phyloP scores from a whole-genome alignment of 345 rosid species.

The Hibiscus trionum region DNA sequence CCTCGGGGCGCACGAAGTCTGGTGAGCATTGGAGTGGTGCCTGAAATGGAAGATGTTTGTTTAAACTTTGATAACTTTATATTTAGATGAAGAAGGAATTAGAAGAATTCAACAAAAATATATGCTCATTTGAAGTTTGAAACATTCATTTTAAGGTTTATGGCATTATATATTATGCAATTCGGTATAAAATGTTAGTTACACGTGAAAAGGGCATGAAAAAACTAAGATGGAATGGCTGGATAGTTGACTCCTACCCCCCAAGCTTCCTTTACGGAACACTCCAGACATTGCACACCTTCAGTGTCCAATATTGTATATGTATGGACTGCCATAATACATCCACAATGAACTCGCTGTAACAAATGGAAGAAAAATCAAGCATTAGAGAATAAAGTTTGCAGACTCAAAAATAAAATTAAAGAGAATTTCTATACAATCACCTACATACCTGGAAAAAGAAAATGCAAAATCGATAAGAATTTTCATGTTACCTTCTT shows the following conservation, averaged over 20 bases:
- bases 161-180: neutral
- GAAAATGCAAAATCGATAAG: neutral
- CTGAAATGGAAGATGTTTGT: constrained; percentile 8
- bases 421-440: neutral
- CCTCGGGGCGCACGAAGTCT: neutral
- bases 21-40: neutral
- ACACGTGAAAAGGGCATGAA: neutral
- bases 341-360: neutral
- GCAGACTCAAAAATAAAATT: neutral
- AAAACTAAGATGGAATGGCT: neutral
- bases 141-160: neutral
- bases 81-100: neutral
- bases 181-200: neutral
- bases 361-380: neutral
- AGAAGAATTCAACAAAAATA: neutral
- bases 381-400: neutral
- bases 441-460: neutral
- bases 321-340: neutral
- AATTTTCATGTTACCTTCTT: constrained; percentile 9
- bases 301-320: neutral
- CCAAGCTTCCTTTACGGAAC: neutral
- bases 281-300: constrained; percentile 3
- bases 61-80: neutral
- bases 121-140: neutral
- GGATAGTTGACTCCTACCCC: constrained; percentile 1